Percentiles rank a stretch among this genome's conserved stretches.
These are phyloP conservation scores for Grammothele lineata DNA, from an alignment of 768 basidiomycete genomes.

Conservation along the genomic window DNA sequence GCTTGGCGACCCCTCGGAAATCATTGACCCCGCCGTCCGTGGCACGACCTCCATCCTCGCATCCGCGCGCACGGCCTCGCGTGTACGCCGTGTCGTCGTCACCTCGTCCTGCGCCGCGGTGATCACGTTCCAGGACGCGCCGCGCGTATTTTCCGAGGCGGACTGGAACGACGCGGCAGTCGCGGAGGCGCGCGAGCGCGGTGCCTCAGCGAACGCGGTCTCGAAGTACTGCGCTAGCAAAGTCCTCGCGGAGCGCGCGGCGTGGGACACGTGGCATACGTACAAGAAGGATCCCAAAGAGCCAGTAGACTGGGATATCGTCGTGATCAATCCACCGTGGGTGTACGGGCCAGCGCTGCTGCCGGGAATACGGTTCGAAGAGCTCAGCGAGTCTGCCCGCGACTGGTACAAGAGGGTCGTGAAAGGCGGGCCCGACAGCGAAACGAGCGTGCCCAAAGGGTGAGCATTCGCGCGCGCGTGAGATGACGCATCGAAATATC, in stretches of 20 bases:
- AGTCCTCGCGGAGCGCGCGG: constrained; percentile 54
- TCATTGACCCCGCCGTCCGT: constrained; percentile 66
- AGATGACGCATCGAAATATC: too few species aligned
- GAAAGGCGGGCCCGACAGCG: constrained; percentile 11
- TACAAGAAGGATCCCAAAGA: constrained; percentile 35
- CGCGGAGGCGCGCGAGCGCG: constrained; percentile 44
- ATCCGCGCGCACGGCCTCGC: constrained; percentile 42
- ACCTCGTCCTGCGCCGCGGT: constrained; percentile 55
- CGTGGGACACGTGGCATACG: constrained; percentile 44
- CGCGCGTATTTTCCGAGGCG: constrained; percentile 39
- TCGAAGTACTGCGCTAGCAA: constrained; percentile 57
- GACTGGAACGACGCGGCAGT: constrained; percentile 60
- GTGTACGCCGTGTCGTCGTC: constrained; percentile 57
- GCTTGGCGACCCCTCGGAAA: constrained; percentile 42
- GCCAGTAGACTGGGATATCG: constrained; percentile 43
- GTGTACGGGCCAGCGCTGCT: constrained; percentile 21
- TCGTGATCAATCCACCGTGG: constrained; percentile 52
- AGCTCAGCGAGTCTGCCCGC: constrained; percentile 31
- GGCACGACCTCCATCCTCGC: constrained; percentile 64
- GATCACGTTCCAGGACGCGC: constrained; percentile 18
- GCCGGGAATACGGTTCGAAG: constrained; percentile 29
- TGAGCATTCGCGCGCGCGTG: too few species aligned
- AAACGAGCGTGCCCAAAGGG: constrained; percentile 8
- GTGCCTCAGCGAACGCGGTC: constrained; percentile 34
- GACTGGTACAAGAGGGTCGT: constrained; percentile 18